Base-by-base conservation (phyloP, 2,329 filamentous ascomycete genomes). In the Akanthomyces muscarius region DNA sequence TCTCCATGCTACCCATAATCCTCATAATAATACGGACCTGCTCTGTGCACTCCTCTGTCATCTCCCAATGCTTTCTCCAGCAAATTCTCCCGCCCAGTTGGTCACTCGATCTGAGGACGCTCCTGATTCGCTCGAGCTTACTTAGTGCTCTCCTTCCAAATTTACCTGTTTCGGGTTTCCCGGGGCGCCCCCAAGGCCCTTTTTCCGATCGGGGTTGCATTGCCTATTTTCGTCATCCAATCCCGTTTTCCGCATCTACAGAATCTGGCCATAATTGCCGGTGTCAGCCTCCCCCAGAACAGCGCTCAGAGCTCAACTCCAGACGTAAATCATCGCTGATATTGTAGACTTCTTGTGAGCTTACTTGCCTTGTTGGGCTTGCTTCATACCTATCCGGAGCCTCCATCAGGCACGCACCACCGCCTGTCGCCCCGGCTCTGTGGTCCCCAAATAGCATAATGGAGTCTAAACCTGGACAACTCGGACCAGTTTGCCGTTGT, bases 151-250 rank as follows among this genome's bases (percentile, higher is more conserved):
- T 23, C 57, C 47, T 36, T 48, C 41, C 41, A 25, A 45, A 42
- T 11, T 54, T 61, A 50, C 59, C 59, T 61, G n/a, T 61, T 61
- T 16, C 28, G 42, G 59, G 59, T 61, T 61, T 61, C 59, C 59
- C 59, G 59, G 28, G 21, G 42, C 50, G 54, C 25, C 50, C 41
- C 10, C 28, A 21, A 25, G 5, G 25, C 10, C 23, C 16, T 25
- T 60, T 59, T 61, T 48, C 59, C 42, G 30, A 61, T 54, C 59
- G 48, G 47, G 11, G 18, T 23, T 51, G 57, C 47, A 30, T 60
- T 60, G 36, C 57, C 23, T 60, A 52, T 52, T 60, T 1, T 44
- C 28, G 47, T 51, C 57, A 45, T 45, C 50, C 42, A 47, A 48
- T 41, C n/a, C 59, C n/a, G n/a, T 38, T 58, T 54, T n/a, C 55